Evolutionary conservation across 1,139 yeast genomes (phyloP).

Genomic region (Yamadazyma siamensis): DNA sequence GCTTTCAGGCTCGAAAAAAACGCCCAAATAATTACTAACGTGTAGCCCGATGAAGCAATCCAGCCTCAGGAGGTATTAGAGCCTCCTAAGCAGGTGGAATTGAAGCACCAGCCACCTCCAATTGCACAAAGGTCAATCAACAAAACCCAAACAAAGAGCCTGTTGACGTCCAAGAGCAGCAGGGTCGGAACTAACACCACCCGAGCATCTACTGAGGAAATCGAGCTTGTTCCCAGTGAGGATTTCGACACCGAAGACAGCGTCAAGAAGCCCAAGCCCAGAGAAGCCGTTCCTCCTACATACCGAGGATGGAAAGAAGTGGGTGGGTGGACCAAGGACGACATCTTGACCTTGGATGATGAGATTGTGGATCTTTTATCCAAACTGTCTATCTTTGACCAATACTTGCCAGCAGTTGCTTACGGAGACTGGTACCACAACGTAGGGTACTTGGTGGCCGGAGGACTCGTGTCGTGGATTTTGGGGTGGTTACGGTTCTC

Average conservation of each 20-base stretch:
- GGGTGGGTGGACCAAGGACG: conserved; percentile 77
- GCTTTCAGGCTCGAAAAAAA: too few relatives aligned
- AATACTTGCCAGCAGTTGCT: conserved; percentile 62
- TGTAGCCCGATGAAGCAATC: conserved; percentile 4
- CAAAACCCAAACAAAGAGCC: conserved; percentile 6
- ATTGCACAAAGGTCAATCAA: conserved; percentile 9
- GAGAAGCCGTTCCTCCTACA: conserved; percentile 60
- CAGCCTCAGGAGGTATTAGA: conserved; percentile 24
- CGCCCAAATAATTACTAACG: conserved; percentile 6
- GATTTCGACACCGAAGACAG: conserved; percentile 34
- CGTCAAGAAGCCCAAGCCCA: conserved; percentile 44
- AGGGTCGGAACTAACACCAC: conserved; percentile 8
- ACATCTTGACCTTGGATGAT: conserved; percentile 62
- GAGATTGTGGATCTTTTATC: conserved; percentile 65
- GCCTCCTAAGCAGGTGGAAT: conserved; percentile 22
- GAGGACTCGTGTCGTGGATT: conserved; percentile 71
- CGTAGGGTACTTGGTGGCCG: conserved; percentile 61
- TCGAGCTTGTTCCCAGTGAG: conserved; percentile 25
- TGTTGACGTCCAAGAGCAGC: conserved; percentile 5
- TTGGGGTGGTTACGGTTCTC: conserved; percentile 77
- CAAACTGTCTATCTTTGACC: conserved; percentile 66
- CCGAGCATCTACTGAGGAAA: conserved; percentile 8
- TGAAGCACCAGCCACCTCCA: conserved; percentile 14
- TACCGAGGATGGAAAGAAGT: conserved; percentile 93
- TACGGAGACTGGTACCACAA: conserved; percentile 98